phyloP scores from a whole-genome alignment of 225 moss, liverwort and hornwort genomes.

The Anthoceros angustus region DNA sequence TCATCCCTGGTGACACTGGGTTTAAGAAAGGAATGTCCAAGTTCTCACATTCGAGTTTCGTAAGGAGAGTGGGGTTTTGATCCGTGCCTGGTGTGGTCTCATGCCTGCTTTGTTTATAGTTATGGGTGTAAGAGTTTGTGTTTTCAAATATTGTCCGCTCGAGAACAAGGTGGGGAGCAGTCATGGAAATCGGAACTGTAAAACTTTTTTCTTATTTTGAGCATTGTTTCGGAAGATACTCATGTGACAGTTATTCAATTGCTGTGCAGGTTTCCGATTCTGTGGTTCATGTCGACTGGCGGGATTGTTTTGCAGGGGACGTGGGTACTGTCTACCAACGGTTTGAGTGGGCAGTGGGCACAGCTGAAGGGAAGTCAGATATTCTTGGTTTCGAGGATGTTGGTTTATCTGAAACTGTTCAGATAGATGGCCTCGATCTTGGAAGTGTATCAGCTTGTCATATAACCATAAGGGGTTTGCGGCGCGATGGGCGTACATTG shows the following conservation, averaged over 20 bases:
- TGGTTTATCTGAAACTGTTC: conserved; percentile 77
- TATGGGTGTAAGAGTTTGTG: too few relatives aligned
- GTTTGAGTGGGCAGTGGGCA: conserved; percentile 94
- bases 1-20: too few relatives aligned
- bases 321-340: conserved; percentile 81
- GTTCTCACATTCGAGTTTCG: too few relatives aligned
- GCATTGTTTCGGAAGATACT: background rate
- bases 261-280: conserved; percentile 72
- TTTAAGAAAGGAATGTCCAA: too few relatives aligned
- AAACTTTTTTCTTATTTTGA: background rate
- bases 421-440: conserved; percentile 73
- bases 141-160: too few relatives aligned
- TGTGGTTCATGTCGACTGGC: conserved; percentile 95
- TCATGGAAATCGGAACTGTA: background rate
- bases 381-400: conserved; percentile 90
- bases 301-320: conserved; percentile 89
- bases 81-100: too few relatives aligned
- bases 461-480: conserved; percentile 83
- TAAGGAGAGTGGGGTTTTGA: too few relatives aligned
- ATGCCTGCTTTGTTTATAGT: too few relatives aligned
- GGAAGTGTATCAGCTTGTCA: conserved; percentile 69
- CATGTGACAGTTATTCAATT: background rate
- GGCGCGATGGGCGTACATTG: conserved; percentile 76
- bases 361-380: conserved; percentile 86
- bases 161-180: too few relatives aligned